Evolutionary conservation across 1,284 basidiomycete genomes (phyloP), one percentile per base, ranked within the genome.

Genomic region (Cryptococcus sp.): DNA sequence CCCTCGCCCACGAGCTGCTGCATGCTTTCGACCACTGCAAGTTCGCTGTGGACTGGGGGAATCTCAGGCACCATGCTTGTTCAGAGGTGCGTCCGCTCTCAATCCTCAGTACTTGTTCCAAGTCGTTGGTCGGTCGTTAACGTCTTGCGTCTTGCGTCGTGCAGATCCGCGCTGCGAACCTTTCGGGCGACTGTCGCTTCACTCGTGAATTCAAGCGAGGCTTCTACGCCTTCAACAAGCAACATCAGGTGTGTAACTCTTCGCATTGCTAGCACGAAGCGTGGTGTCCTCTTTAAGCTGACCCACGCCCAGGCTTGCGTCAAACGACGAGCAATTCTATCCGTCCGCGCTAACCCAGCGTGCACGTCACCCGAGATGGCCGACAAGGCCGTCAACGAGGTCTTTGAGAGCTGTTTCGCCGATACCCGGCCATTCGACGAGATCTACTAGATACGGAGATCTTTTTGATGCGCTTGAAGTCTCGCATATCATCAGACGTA

Each of bases 401-500:
- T 97, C 47, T 99, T 90, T 88, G 90, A 93, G 68, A 92, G 90
- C 68, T 99, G 95, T 78, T 95, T 93, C 79, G 87, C 85, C 50
- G 95, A 99, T 77, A 98, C 94, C 7, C 81, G 94, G 66, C 95
- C 95, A 7, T 99, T 98, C 77, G 95, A 98, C 78, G 93, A 97
- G 86, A 91, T 94, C 16, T 62, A 62, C 50, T 62, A 62, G 57
- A n/a, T 8, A 17, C 23, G 27, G 19, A 1, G 46, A n/a, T n/a
- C n/a, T n/a, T n/a, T n/a, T 25, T 25, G 30, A 8, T 5, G 30
- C 8, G 30, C 30, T 5, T 35, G 8, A 35, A 35, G 30, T 35
- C 3, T 35, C 30, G 30, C 13, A 10, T 8, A 2, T 13, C 13
- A 5, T 8, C 27, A 30, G 7, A 35, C 30, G 10, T 8, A 10